These are phyloP conservation scores for Leishmania lainsoni DNA, from an alignment of 208 protist genomes.

Conservation along the genomic window DNA sequence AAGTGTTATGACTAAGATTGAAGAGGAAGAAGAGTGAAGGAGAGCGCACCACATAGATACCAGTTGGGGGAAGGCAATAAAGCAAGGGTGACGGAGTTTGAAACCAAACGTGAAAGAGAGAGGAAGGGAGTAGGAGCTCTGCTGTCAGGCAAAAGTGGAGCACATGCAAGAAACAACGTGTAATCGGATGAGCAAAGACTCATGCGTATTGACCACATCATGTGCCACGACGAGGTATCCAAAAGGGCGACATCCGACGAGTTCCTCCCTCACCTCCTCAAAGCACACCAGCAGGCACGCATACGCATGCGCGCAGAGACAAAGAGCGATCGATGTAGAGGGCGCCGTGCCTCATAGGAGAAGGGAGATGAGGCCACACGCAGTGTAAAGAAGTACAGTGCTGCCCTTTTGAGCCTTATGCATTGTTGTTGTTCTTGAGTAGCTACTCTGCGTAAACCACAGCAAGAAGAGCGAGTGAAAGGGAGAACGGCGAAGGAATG, in stretches of 20 bases:
- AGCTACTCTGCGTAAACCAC: not conserved
- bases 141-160: not conserved
- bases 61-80: not conserved
- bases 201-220: not conserved
- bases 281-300: not conserved
- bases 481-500: not conserved
- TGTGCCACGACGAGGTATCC: not conserved
- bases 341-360: not conserved
- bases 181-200: not conserved
- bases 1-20: not conserved
- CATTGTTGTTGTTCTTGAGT: not conserved
- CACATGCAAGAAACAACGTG: not conserved
- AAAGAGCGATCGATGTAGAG: not conserved
- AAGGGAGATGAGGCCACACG: not conserved
- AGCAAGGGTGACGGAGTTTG: not conserved
- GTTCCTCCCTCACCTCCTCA: not conserved
- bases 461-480: not conserved
- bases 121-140: not conserved
- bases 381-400: not conserved
- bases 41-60: not conserved
- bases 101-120: not conserved
- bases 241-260: not conserved
- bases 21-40: not conserved
- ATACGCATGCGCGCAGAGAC: not conserved
- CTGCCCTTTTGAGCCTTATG: not conserved